phyloP scores from a whole-genome alignment of 2,329 filamentous ascomycete genomes.

The Exophiala calicioides region DNA sequence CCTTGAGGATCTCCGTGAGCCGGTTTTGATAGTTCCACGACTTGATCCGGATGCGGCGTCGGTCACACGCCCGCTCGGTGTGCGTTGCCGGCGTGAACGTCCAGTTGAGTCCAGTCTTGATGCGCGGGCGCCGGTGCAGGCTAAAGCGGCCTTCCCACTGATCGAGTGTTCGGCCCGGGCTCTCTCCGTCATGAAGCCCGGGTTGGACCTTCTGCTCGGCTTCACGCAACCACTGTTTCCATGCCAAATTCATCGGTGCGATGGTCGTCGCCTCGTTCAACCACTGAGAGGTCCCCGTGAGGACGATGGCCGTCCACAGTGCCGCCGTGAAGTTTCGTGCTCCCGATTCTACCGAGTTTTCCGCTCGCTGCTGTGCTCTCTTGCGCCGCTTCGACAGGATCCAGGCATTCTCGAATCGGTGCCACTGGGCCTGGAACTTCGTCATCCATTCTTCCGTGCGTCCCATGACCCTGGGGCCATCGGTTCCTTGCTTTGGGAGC shows the following conservation, averaged over 20 bases:
- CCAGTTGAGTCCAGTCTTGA: slow-evolving; percentile 7
- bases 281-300: slow-evolving; percentile 47
- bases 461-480: background rate
- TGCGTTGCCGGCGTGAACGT: slow-evolving; percentile 4
- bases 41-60: slow-evolving; percentile 8
- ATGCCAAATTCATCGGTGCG: slow-evolving; percentile 42
- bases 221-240: slow-evolving; percentile 43
- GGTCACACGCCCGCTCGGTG: background rate
- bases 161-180: background rate
- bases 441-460: slow-evolving; percentile 4
- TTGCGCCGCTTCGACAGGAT: slow-evolving; percentile 1
- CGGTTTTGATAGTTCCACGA: slow-evolving; percentile 7
- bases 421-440: slow-evolving; percentile 12
- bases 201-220: slow-evolving; percentile 30
- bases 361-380: slow-evolving; percentile 2
- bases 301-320: slow-evolving; percentile 50
- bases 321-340: slow-evolving; percentile 44
- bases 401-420: slow-evolving; percentile 18
- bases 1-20: slow-evolving; percentile 3
- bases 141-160: slow-evolving; percentile 6
- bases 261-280: slow-evolving; percentile 35
- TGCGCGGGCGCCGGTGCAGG: slow-evolving; percentile 9
- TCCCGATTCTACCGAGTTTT: slow-evolving; percentile 16
- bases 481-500: slow-evolving; percentile 4
- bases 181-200: background rate